Base-by-base conservation (phyloP, 257 asterid genomes). In the Phtheirospermum japonicum region DNA sequence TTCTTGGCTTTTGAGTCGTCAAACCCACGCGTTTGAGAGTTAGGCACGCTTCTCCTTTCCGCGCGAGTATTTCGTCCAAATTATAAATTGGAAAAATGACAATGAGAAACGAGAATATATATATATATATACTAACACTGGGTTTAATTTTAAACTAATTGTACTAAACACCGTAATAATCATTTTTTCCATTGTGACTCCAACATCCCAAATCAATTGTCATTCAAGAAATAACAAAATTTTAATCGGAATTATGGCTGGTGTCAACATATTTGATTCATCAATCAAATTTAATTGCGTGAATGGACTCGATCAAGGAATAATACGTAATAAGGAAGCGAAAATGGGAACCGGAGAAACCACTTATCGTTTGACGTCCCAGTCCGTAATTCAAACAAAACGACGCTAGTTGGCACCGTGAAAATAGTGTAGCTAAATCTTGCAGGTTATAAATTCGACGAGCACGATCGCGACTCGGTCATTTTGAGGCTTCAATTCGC, bases 371-470 rank as follows among this genome's bases (percentile, higher is more conserved):
- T 39, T 52, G 45, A 51, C 1, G 40, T 30, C 61, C 50, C 19
- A 17, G 65, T 37, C 49, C 18, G 14, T 52, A 54, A 62, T 69
- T n/a, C 28, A 54, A 28, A 66, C 2, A 62, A 48, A 50, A 69
- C 66, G 68, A 48, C 73, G 40, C 55, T 26, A n/a, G 77, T 65
- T 61, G 85, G 69, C 52, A 37, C 63, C 65, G 54, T 71, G n/a
- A 66, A 74, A 72, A 68, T 28, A 55, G 62, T 76, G 77, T 31
- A 83, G 82, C 75, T 82, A 61, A 71, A 77, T 82, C 72, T 81
- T 83, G 86, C 95, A 86, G 90, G 88, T 76, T 86, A 83, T 67
- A 71, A 61, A 52, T 76, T 86, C 26, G 90, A 86, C 10, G 83
- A 81, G 70, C 83, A 75, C 55, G 95, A 86, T 32, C 85, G 77